Base-by-base conservation (phyloP, 1,284 basidiomycete genomes). In the Bondarzewia mesenterica region DNA sequence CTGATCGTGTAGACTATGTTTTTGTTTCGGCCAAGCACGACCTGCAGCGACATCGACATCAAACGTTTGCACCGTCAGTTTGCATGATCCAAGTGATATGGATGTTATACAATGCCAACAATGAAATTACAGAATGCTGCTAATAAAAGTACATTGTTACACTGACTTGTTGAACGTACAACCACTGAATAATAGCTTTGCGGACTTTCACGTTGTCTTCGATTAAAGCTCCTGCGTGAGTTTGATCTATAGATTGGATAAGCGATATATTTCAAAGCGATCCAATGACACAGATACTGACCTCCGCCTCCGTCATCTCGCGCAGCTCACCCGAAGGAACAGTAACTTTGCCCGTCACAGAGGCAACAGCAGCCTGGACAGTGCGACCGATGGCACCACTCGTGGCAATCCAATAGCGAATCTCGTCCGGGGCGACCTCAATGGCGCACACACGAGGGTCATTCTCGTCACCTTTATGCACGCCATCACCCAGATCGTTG, bases 391-490 rank as follows among this genome's bases (percentile, higher is more conserved):
- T 50, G 25, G 62, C 55, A 7, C 71, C 71, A 47, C 69, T 67
- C 32, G 70, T 74, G 20, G 75, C 69, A 52, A 84, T 64, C 82
- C 83, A 93, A 61, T 90, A 92, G 49, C 81, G 76, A 54, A 93
- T 83, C 66, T 91, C 89, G 21, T 83, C 75, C 0, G 93, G 90
- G 45, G 85, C 65, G 40, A 96, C 80, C 62, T 93, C 81, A 56
- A 96, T 86, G 36, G 92, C 62, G 1, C 82, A 76, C 3, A 96
- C 78, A 23, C 93, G 79, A 0, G 91, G 89, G 56, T 96, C 93
- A 50, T 77, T 72, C 48, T 77, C 75, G 59, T 87, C 79, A 27
- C 93, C 93, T 53, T 82, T 89, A 65, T 93, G 89, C 15, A 86
- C 68, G n/a, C 88, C 89, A 57, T 95, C 93, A 42, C 83, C 82